Conservation (phyloP, 306 rosid species). For the Begonia masoniana region DNA sequence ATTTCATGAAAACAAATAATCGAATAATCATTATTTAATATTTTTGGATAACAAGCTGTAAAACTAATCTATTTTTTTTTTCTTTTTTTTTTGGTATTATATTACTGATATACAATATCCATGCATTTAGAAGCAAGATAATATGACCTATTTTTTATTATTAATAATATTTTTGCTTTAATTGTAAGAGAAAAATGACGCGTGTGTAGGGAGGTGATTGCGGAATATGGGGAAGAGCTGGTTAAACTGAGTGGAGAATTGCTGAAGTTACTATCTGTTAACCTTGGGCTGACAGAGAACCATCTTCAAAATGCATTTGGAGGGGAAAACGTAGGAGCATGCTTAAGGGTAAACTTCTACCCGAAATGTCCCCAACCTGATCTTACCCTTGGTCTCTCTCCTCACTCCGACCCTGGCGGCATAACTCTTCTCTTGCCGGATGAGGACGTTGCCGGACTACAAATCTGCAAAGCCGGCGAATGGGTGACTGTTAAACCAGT, state of each 20-base stretch:
- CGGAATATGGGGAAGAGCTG: conserved; percentile 54
- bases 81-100: too few species aligned
- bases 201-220: conserved; percentile 28
- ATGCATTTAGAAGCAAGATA: not conserved
- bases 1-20: too few species aligned
- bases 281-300: conserved; percentile 56
- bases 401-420: conserved; percentile 98
- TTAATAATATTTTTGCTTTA: not conserved
- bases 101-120: not conserved
- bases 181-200: not conserved
- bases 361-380: conserved; percentile 93
- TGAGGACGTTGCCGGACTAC: conserved; percentile 75
- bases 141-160: not conserved
- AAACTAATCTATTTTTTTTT: not conserved
- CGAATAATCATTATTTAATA: too few species aligned
- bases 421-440: conserved; percentile 83
- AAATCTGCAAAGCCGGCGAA: conserved; percentile 29
- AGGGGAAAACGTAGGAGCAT: conserved; percentile 59
- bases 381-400: conserved; percentile 72
- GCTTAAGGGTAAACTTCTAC: conserved; percentile 66
- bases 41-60: too few species aligned
- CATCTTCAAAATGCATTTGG: conserved; percentile 53
- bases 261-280: conserved; percentile 33
- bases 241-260: conserved; percentile 54
- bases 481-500: conserved; percentile 77